Conservation (phyloP, 495 filamentous ascomycete genomes). For the Daldinia bambusicola region DNA sequence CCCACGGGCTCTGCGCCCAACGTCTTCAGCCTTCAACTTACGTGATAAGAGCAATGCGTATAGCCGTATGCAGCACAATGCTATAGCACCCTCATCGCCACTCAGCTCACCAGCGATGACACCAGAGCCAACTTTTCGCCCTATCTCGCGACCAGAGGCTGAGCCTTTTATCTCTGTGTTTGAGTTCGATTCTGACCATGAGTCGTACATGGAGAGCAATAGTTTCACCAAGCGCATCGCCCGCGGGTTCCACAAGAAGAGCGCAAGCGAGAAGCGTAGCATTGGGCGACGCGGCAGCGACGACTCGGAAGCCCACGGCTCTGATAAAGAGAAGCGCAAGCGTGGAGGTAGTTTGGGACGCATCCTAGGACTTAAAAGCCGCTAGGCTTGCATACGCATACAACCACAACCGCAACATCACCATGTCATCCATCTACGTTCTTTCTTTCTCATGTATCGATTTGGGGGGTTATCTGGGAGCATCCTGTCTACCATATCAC, state of each 20-base stretch:
- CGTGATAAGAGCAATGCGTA: conserved; percentile 19
- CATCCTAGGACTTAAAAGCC: conserved; percentile 40
- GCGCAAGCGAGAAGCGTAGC: conserved; percentile 43
- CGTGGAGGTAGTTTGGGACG: conserved; percentile 47
- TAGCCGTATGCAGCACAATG: conserved; percentile 23
- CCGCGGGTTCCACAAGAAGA: conserved; percentile 48
- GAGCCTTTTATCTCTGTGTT: conserved; percentile 47
- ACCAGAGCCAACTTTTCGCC: conserved; percentile 2
- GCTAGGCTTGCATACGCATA: not conserved
- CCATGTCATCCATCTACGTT: conserved; percentile 19
- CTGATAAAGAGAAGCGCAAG: conserved; percentile 34
- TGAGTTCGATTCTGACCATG: conserved; percentile 46
- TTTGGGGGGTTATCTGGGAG: conserved; percentile 3
- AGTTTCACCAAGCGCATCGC: conserved; percentile 45
- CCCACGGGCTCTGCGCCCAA: conserved; percentile 32
- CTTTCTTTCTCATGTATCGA: conserved; percentile 8
- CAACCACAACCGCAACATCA: conserved; percentile 1
- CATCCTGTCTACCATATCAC: conserved; percentile 8
- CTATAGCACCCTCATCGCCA: conserved; percentile 17
- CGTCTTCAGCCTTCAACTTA: conserved; percentile 40
- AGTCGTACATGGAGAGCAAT: conserved; percentile 36
- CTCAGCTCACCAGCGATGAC: conserved; percentile 24
- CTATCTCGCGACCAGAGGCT: conserved; percentile 19
- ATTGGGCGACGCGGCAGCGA: conserved; percentile 24
- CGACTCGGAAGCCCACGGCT: conserved; percentile 17